Conservation (phyloP, 1,139 yeast genomes). For the Protomyces lactucae-debilis region DNA sequence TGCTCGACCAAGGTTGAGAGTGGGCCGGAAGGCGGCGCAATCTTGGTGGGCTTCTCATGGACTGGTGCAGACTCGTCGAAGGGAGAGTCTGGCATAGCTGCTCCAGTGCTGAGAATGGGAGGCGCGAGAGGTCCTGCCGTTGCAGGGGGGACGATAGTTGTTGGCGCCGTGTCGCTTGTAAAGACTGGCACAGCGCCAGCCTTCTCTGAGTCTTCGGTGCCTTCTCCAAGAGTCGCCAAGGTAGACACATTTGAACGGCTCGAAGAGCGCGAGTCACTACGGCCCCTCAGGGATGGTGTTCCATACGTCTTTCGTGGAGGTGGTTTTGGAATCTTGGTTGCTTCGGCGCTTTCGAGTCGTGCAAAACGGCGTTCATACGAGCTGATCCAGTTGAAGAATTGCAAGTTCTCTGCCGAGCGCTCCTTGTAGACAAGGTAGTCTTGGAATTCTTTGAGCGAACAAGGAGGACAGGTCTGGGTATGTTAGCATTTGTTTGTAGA, state of each 20-base stretch:
- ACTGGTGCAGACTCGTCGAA: not conserved
- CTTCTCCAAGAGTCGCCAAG: not conserved
- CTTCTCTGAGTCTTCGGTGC: not conserved
- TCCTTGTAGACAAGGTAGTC: slow-evolving; percentile 26
- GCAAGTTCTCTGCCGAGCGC: slow-evolving; percentile 22
- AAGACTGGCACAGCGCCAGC: not conserved
- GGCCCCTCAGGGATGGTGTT: slow-evolving; percentile 17
- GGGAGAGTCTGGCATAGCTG: not conserved
- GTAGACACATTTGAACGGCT: slow-evolving; percentile 4
- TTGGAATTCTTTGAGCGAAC: slow-evolving; percentile 25
- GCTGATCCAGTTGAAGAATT: slow-evolving; percentile 23
- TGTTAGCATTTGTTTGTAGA: not conserved
- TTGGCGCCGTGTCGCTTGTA: not conserved
- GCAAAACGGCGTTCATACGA: slow-evolving; percentile 16
- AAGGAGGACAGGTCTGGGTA: slow-evolving; percentile 21
- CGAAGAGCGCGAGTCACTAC: slow-evolving; percentile 12
- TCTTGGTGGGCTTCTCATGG: not conserved
- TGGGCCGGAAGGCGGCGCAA: slow-evolving; percentile 2
- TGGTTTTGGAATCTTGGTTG: slow-evolving; percentile 8
- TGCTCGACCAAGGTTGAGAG: slow-evolving; percentile 13
- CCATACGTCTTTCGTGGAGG: slow-evolving; percentile 11
- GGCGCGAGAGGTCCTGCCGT: not conserved
- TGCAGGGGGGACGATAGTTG: not conserved
- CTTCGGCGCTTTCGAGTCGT: slow-evolving; percentile 7
- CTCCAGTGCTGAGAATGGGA: slow-evolving; percentile 3